phyloP scores from a whole-genome alignment of 164 flowering plant species.

The Euptelea pleiosperma region DNA sequence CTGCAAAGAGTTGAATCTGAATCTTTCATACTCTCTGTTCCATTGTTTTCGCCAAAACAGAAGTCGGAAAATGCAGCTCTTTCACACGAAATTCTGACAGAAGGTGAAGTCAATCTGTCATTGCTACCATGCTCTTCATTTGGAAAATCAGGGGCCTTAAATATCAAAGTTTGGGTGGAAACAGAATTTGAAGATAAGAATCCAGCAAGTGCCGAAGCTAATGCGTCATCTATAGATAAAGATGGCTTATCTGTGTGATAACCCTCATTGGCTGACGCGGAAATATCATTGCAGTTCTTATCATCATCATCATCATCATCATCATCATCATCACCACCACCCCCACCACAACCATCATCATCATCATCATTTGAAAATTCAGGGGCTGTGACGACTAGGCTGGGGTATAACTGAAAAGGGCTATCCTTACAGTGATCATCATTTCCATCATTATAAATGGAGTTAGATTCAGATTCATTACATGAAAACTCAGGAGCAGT shows the following conservation, averaged over 20 bases:
- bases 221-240: slow-evolving; percentile 71
- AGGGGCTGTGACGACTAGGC: slow-evolving; percentile 53
- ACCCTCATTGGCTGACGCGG: slow-evolving; percentile 18
- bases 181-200: slow-evolving; percentile 39
- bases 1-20: slow-evolving; percentile 6
- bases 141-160: slow-evolving; percentile 40
- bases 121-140: slow-evolving; percentile 27
- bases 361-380: slow-evolving; percentile 56
- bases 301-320: neutral
- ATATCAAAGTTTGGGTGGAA: slow-evolving; percentile 24
- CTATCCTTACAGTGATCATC: slow-evolving; percentile 19
- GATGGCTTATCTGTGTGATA: slow-evolving; percentile 22
- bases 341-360: slow-evolving; percentile 28
- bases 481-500: slow-evolving; percentile 47
- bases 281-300: slow-evolving; percentile 14
- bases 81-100: slow-evolving; percentile 11
- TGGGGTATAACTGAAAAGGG: slow-evolving; percentile 28
- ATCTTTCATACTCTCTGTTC: slow-evolving; percentile 9
- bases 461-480: slow-evolving; percentile 39
- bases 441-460: slow-evolving; percentile 29
- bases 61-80: neutral
- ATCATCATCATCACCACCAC: slow-evolving; percentile 1
- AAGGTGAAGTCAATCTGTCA: neutral
- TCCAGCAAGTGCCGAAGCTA: slow-evolving; percentile 75
- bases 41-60: slow-evolving; percentile 6